Conservation (phyloP, 352 stramenopile genomes). For the Pythium brachiatum region DNA sequence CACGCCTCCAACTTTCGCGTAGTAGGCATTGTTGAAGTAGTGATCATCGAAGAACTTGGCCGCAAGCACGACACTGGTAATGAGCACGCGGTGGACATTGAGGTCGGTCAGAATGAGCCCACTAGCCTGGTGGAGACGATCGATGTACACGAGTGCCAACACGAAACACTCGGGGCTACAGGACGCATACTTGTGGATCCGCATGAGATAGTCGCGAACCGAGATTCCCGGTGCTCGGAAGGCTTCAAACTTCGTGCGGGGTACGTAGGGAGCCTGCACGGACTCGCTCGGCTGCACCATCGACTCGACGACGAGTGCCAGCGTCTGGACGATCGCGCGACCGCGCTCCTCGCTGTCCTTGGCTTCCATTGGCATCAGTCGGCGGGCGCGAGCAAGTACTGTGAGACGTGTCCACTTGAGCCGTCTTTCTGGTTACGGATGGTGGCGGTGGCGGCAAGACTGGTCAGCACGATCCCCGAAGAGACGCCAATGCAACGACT, state of each 20-base stretch:
- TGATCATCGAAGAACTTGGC: slow-evolving; percentile 99
- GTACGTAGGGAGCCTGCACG: slow-evolving; percentile 49
- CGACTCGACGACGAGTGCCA: slow-evolving; percentile 73
- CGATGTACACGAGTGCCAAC: slow-evolving; percentile 98
- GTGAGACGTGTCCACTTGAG: background rate
- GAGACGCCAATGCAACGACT: slow-evolving; percentile 3
- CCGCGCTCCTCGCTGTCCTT: slow-evolving; percentile 73
- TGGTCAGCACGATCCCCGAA: slow-evolving; percentile 4
- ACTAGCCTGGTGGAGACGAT: slow-evolving; percentile 96
- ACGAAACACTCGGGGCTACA: slow-evolving; percentile 99
- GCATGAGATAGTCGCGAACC: slow-evolving; percentile 78
- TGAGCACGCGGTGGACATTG: slow-evolving; percentile 98
- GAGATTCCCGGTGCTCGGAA: slow-evolving; percentile 82
- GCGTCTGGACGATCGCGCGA: slow-evolving; percentile 74
- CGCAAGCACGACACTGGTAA: slow-evolving; percentile 96
- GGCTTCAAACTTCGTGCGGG: slow-evolving; percentile 83
- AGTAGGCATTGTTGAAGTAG: slow-evolving; percentile 99
- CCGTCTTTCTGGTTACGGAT: background rate
- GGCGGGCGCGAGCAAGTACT: background rate
- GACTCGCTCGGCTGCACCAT: slow-evolving; percentile 73
- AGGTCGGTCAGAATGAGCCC: slow-evolving; percentile 96
- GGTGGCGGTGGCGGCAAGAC: background rate
- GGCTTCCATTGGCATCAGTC: slow-evolving; percentile 31
- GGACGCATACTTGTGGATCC: slow-evolving; percentile 97
- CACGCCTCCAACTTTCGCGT: slow-evolving; percentile 95